A percentile compares a stretch with the other conserved stretches of the same genome.
Conservation (phyloP, 176 grass and related monocot genomes). For the Rhynchospora pubera region DNA sequence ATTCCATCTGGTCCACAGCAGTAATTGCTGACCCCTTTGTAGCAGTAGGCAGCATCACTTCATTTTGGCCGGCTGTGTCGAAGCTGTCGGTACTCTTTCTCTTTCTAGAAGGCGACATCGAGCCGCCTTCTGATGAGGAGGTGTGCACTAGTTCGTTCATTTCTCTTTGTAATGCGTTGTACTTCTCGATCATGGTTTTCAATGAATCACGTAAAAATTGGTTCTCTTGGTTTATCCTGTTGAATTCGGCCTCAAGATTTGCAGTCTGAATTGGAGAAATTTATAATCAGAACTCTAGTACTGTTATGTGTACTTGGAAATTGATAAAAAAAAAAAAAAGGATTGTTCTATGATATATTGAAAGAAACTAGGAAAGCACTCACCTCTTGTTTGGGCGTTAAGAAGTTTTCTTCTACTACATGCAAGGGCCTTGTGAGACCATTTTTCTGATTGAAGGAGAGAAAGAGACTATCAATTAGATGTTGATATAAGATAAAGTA, state of each 20-base stretch:
- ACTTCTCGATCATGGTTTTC: constrained; percentile 32
- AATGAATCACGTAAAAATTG: constrained; percentile 45
- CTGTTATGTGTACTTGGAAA: neutral
- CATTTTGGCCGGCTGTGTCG: constrained; percentile 18
- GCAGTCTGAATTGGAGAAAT: constrained; percentile 8
- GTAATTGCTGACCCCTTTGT: neutral
- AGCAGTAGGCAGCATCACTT: neutral
- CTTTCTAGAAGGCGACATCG: constrained; percentile 56
- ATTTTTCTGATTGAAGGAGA: constrained; percentile 10
- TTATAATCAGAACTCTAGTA: neutral
- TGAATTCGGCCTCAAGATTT: constrained; percentile 45
- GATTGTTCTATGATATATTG: neutral
- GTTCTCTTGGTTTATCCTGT: constrained; percentile 60
- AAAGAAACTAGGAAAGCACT: neutral
- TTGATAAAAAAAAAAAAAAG: neutral
- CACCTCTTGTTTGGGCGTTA: constrained; percentile 60
- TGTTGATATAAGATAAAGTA: neutral
- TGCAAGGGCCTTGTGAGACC: constrained; percentile 34
- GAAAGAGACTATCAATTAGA: neutral
- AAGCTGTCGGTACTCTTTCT: constrained; percentile 48
- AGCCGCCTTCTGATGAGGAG: constrained; percentile 61
- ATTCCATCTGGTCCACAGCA: neutral
- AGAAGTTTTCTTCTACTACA: constrained; percentile 51
- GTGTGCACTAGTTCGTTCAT: constrained; percentile 33
- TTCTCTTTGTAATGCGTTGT: constrained; percentile 44